These are phyloP conservation scores for Calycina herbarum DNA, from an alignment of 2,329 filamentous ascomycete species.

Conservation along the genomic window DNA sequence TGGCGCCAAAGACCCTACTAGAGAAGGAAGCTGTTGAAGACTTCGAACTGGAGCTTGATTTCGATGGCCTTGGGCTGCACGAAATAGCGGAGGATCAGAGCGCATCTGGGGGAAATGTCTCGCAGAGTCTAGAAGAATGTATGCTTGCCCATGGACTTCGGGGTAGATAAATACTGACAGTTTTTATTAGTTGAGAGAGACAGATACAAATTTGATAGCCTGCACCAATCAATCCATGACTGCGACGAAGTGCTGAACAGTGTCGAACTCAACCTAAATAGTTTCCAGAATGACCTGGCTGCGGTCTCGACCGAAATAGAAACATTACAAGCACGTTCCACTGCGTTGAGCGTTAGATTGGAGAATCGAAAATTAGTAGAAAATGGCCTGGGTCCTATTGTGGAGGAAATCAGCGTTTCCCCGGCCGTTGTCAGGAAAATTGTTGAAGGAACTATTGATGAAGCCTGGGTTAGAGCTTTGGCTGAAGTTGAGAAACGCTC, in stretches of 20 bases:
- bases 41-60: constrained; percentile 70
- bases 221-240: constrained; percentile 83
- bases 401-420: constrained; percentile 89
- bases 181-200: constrained; percentile 67
- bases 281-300: constrained; percentile 90
- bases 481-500: constrained; percentile 81
- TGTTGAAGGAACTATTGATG: constrained; percentile 84
- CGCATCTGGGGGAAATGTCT: constrained; percentile 27
- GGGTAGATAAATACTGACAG: constrained; percentile 18
- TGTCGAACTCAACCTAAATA: constrained; percentile 87
- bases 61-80: constrained; percentile 73
- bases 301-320: constrained; percentile 95
- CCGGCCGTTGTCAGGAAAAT: constrained; percentile 83
- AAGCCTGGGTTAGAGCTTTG: constrained; percentile 80
- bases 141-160: constrained; percentile 41
- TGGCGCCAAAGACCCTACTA: constrained; percentile 13
- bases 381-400: constrained; percentile 79
- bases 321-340: constrained; percentile 82
- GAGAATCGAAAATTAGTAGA: constrained; percentile 90
- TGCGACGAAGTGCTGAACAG: constrained; percentile 93
- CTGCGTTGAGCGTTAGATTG: constrained; percentile 77
- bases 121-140: constrained; percentile 73
- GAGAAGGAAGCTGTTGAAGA: constrained; percentile 44
- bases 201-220: constrained; percentile 80
- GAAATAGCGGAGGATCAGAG: constrained; percentile 43